phyloP scores from a whole-genome alignment of 257 asterid species.

The Anisodus tanguticus region DNA sequence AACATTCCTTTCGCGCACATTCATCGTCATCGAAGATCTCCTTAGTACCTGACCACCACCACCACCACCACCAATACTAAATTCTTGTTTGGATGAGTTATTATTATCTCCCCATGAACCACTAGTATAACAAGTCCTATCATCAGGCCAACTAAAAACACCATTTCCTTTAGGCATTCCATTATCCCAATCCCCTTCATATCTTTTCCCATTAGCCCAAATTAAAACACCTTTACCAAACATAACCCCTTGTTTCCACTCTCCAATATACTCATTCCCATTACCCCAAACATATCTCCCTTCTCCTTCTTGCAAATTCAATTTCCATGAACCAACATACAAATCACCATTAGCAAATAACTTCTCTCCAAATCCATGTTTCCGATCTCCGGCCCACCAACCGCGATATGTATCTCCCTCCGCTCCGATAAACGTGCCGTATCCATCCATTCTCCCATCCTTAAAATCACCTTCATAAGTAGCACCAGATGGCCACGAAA shows the following conservation, averaged over 20 bases:
- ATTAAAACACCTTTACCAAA: constrained; percentile 39
- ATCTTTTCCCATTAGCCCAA: constrained; percentile 40
- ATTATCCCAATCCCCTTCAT: constrained; percentile 40
- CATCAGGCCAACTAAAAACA: constrained; percentile 40
- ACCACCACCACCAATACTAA: constrained; percentile 8
- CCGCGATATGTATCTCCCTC: constrained; percentile 33
- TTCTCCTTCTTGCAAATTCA: constrained; percentile 37
- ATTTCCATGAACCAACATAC: constrained; percentile 35
- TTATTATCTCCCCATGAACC: constrained; percentile 26
- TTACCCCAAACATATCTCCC: constrained; percentile 37
- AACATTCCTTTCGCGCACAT: constrained; percentile 29
- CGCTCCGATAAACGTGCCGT: constrained; percentile 34
- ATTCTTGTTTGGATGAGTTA: constrained; percentile 23
- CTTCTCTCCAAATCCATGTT: constrained; percentile 36
- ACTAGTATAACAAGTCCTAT: constrained; percentile 32
- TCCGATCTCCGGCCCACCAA: constrained; percentile 29
- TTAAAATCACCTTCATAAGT: constrained; percentile 36
- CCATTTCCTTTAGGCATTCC: constrained; percentile 39
- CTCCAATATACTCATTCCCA: constrained; percentile 39
- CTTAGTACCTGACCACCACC: constrained; percentile 3
- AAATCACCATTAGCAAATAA: constrained; percentile 35
- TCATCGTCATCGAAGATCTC: constrained; percentile 32
- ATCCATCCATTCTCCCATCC: constrained; percentile 37
- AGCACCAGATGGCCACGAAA: constrained; percentile 37
- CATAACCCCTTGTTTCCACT: constrained; percentile 40